Evolutionary conservation across 73 alveolate genomes (phyloP), one percentile per base, ranked within the genome.

Genomic region (Durusdinium trenchii): DNA sequence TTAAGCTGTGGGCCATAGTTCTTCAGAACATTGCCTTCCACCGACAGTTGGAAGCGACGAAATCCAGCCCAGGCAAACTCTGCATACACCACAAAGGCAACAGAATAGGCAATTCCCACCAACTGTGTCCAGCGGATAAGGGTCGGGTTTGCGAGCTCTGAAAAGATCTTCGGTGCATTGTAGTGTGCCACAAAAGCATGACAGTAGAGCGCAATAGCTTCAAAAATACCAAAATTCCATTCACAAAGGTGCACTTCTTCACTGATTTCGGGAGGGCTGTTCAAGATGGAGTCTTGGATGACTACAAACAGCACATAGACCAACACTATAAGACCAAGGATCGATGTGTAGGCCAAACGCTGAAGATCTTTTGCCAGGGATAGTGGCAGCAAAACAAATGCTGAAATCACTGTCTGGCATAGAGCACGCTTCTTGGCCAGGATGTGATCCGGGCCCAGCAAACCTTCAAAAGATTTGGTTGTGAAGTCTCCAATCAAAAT

Each of bases 31-130:
- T 91, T 91, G 71, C 98, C 98, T 76, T 91, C 89, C 43, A 91
- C 98, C 16, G 69, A 26, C 52, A 46, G 82, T 50, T 91, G 89
- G 43, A 91, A 91, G 57, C 98, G 98, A 32, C 98, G 98, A 54
- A 69, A 91, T 20, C 98, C 98, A 45, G 98, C 98, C 98, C 98
- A 91, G 57, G 98, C 98, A 38, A 91, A 91, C 60, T 67, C 98
- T 16, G 98, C 98, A 50, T 91, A 91, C 45, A 91, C 98, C 73
- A 50, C 36, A 42, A 91, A 91, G 26, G 98, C 98, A 42, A 91
- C 61, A 30, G 87, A 52, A 54, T 91, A 91, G 23, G 98, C 98
- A 71, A 91, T 91, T 32, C 89, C 89, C 32, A 91, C 98, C 57
- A 91, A 57, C 57, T 69, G 20, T 4, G 98, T 91, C 98, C 98